These are phyloP conservation scores for Tricholoma furcatifolium DNA, from an alignment of 768 basidiomycete genomes.

Conservation along the genomic window DNA sequence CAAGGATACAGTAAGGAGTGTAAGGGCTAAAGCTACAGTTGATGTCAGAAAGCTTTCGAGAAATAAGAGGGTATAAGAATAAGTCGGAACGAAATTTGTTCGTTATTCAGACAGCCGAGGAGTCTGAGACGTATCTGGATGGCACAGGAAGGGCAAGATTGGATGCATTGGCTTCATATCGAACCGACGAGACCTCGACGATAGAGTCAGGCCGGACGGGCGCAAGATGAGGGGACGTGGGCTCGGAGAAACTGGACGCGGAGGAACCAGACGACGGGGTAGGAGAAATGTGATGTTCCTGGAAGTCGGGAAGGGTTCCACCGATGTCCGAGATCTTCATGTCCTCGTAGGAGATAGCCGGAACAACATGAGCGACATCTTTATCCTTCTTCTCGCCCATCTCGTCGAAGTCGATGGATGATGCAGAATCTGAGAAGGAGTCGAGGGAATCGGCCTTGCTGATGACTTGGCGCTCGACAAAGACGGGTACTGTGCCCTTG, in stretches of 20 bases:
- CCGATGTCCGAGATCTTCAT: conserved; percentile 36
- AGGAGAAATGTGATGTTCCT: conserved; percentile 28
- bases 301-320: conserved; percentile 37
- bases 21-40: conserved; percentile 19
- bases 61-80: conserved; percentile 6
- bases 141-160: conserved; percentile 6
- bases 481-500: conserved; percentile 39
- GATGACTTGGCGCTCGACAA: conserved; percentile 42
- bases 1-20: conserved; percentile 11
- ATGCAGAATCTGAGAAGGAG: conserved; percentile 45
- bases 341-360: conserved; percentile 36
- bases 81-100: not conserved
- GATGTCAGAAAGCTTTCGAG: not conserved
- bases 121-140: conserved; percentile 10
- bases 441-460: conserved; percentile 47
- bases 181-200: conserved; percentile 32
- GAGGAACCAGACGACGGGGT: conserved; percentile 35
- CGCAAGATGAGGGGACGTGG: conserved; percentile 14
- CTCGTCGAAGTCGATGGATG: conserved; percentile 38
- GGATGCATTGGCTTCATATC: conserved; percentile 7
- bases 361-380: conserved; percentile 26
- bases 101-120: conserved; percentile 7
- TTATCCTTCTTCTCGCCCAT: conserved; percentile 29
- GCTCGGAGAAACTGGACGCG: conserved; percentile 27
- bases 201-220: conserved; percentile 23